Percentiles rank a stretch among this genome's conserved stretches.
These are phyloP conservation scores for Xerocomellus chrysenteron DNA, from an alignment of 768 basidiomycete species.

Conservation along the genomic window DNA sequence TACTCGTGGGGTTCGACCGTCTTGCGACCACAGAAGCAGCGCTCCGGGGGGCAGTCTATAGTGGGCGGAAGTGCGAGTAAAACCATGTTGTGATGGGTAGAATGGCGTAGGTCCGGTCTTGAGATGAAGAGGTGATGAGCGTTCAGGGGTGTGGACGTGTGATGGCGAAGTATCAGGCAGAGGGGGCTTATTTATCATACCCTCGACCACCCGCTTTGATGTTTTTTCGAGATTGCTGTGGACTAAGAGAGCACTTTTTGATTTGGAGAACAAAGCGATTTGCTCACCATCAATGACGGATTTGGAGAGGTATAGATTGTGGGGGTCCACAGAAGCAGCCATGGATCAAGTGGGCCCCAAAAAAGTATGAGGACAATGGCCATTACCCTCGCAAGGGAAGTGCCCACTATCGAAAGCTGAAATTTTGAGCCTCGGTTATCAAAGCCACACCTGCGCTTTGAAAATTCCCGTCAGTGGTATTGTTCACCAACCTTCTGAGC, in stretches of 20 bases:
- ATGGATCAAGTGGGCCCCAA: too few relatives aligned
- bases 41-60: conserved; percentile 11
- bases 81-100: conserved; percentile 3
- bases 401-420: too few relatives aligned
- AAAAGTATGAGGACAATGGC: too few relatives aligned
- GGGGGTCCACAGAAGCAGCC: not conserved
- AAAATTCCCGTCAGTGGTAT: too few relatives aligned
- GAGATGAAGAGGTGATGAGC: not conserved
- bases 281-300: not conserved
- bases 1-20: conserved; percentile 27
- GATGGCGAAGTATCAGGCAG: not conserved
- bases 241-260: not conserved
- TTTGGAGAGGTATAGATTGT: not conserved
- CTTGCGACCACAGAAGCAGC: conserved; percentile 27
- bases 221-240: conserved; percentile 4
- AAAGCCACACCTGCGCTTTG: too few relatives aligned
- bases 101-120: not conserved
- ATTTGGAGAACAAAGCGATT: conserved; percentile 12
- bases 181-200: conserved; percentile 13
- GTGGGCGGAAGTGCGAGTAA: conserved; percentile 1
- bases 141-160: not conserved
- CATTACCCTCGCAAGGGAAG: too few relatives aligned
- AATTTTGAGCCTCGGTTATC: too few relatives aligned
- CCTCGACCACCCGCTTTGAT: conserved; percentile 3
- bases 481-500: too few relatives aligned